These are phyloP conservation scores for Crithidia sp. DNA, from an alignment of 208 protist species.

Conservation along the genomic window DNA sequence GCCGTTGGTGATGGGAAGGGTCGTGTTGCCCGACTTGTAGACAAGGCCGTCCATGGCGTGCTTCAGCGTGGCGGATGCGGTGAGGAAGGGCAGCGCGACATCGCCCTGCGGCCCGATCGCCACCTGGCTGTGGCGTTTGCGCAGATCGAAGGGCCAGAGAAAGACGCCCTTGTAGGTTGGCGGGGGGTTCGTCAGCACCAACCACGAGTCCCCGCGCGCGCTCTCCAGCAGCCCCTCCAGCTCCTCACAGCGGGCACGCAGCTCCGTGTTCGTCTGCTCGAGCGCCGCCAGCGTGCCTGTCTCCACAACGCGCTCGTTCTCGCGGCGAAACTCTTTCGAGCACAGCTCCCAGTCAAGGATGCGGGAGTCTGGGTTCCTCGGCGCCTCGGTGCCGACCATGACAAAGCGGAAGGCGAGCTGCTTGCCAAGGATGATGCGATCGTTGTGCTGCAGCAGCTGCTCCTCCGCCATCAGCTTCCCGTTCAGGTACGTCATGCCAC, in stretches of 20 bases:
- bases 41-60: conserved; percentile 35
- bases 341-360: conserved; percentile 76
- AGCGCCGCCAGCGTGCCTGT: conserved; percentile 26
- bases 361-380: conserved; percentile 24
- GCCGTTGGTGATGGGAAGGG: conserved; percentile 36
- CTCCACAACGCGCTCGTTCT: conserved; percentile 26
- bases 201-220: conserved; percentile 37
- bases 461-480: conserved; percentile 49
- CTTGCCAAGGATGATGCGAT: conserved; percentile 67
- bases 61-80: conserved; percentile 31
- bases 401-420: conserved; percentile 66
- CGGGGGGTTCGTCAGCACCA: conserved; percentile 66
- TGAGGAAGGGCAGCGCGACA: conserved; percentile 56
- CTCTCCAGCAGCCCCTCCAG: conserved; percentile 45
- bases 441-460: conserved; percentile 50
- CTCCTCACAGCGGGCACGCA: conserved; percentile 33
- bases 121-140: conserved; percentile 31
- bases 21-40: conserved; percentile 34
- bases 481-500: conserved; percentile 72
- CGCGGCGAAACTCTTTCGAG: conserved; percentile 53
- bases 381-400: conserved; percentile 28
- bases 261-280: conserved; percentile 35
- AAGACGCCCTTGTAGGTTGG: conserved; percentile 36
- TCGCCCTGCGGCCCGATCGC: conserved; percentile 48
- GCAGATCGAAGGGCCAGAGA: conserved; percentile 58